Percentiles rank a stretch among this genome's conserved stretches.
Conservation (phyloP, 148 eudicot genomes). For the Dianthus caryophyllus region DNA sequence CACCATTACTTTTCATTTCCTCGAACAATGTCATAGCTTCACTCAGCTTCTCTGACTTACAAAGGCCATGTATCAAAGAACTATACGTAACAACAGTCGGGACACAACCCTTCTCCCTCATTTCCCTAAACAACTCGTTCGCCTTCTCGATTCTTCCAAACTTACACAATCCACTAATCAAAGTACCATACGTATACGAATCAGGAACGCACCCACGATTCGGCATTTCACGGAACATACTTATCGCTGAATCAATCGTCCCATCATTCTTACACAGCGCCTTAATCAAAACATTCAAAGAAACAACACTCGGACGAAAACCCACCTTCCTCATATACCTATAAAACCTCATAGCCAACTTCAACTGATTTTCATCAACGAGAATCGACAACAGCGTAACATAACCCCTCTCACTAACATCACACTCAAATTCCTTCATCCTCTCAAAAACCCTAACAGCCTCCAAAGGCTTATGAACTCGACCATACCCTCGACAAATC, state of each 20-base stretch:
- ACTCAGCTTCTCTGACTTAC: conserved; percentile 47
- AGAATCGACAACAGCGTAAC: conserved; percentile 69
- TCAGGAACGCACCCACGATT: conserved; percentile 67
- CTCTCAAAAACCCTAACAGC: conserved; percentile 60
- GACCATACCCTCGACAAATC: conserved; percentile 74
- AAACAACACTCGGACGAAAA: conserved; percentile 57
- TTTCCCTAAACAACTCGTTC: conserved; percentile 58
- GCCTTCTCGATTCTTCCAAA: conserved; percentile 58
- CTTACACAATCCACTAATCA: conserved; percentile 79
- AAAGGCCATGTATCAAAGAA: conserved; percentile 64
- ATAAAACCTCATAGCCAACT: conserved; percentile 65
- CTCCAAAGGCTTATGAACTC: conserved; percentile 84
- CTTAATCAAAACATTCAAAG: conserved; percentile 82
- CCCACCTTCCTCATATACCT: conserved; percentile 68
- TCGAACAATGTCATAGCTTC: conserved; percentile 58
- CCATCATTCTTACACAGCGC: conserved; percentile 74
- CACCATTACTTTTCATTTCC: conserved; percentile 54
- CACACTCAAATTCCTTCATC: conserved; percentile 59
- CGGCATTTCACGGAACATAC: conserved; percentile 80
- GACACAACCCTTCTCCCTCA: conserved; percentile 58
- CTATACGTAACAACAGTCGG: conserved; percentile 82
- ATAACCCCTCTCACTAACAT: conserved; percentile 53
- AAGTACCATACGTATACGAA: conserved; percentile 83
- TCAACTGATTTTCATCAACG: conserved; percentile 74
- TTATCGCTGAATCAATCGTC: conserved; percentile 62